A percentile compares a stretch with the other conserved stretches of the same genome.
Conservation (phyloP, 176 grass and related monocot species). For the Raddia guianensis region DNA sequence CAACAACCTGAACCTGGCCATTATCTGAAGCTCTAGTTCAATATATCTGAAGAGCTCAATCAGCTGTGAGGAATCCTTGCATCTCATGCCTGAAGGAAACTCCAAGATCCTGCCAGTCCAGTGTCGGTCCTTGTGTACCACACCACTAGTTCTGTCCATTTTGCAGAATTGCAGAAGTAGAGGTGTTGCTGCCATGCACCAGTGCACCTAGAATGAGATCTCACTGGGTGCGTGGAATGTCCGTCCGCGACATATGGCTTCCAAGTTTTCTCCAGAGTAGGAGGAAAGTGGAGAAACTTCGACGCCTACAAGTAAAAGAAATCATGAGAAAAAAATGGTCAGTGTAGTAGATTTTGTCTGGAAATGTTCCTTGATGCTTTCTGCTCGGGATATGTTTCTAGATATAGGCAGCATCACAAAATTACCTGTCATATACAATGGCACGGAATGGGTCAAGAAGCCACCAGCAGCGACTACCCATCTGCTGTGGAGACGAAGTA, state of each 20-base stretch:
- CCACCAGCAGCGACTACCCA: conserved; percentile 98
- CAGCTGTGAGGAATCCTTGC: background rate
- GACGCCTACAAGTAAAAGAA: conserved; percentile 47
- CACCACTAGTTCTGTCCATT: background rate
- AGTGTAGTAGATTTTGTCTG: background rate
- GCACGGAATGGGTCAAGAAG: conserved; percentile 93
- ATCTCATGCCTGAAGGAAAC: conserved; percentile 6
- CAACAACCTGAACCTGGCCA: background rate
- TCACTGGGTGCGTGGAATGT: conserved; percentile 91
- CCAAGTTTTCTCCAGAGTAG: conserved; percentile 77
- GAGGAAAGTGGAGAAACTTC: conserved; percentile 89
- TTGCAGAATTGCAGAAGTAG: background rate
- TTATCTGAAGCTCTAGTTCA: background rate
- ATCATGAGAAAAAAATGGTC: background rate
- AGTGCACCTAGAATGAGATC: conserved; percentile 63
- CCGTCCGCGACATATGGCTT: conserved; percentile 78
- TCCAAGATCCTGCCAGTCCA: background rate
- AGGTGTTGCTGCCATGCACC: background rate
- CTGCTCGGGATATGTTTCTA: background rate
- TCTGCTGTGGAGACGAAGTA: conserved; percentile 96
- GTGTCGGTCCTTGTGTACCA: background rate
- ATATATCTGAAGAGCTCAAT: conserved; percentile 1
- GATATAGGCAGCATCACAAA: background rate
- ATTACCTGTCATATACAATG: conserved; percentile 94
- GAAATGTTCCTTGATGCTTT: background rate